Percentiles rank a stretch among this genome's conserved stretches.
Conservation (phyloP, 129 eudicot species). For the Lonicera japonica region DNA sequence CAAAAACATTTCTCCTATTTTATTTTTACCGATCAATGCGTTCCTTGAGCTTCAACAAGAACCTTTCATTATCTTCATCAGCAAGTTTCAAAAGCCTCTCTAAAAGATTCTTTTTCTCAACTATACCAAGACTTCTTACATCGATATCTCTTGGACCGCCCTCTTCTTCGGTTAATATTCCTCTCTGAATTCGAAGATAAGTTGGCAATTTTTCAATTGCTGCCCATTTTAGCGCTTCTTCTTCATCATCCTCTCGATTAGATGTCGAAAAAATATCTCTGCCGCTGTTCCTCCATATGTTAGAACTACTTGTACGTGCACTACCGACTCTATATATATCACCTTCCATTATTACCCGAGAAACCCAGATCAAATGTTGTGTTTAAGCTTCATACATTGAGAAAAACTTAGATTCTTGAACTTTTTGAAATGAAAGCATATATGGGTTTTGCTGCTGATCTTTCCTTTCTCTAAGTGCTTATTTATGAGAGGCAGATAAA, state of each 20-base stretch:
- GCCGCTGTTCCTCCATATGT: neutral
- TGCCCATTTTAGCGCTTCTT: neutral
- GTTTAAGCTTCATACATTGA: too few relatives aligned
- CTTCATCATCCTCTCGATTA: neutral
- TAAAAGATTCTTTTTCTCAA: constrained; percentile 20
- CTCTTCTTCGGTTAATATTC: neutral
- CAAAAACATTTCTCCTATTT: too few relatives aligned
- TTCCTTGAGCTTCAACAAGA: constrained; percentile 29
- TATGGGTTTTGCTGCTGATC: too few relatives aligned
- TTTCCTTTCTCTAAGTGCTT: too few relatives aligned
- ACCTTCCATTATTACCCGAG: too few relatives aligned
- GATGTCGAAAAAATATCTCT: neutral
- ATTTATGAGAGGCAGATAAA: too few relatives aligned
- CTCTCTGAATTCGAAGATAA: neutral
- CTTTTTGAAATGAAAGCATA: too few relatives aligned
- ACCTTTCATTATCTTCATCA: constrained; percentile 39
- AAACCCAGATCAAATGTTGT: too few relatives aligned
- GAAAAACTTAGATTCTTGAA: too few relatives aligned
- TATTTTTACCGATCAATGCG: constrained; percentile 28
- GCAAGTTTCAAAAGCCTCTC: constrained; percentile 29
- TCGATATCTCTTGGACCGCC: constrained; percentile 1
- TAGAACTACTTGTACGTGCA: neutral
- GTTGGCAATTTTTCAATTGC: neutral
- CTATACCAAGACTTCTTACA: constrained; percentile 9
- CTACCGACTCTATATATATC: neutral